Conservation (phyloP, 352 stramenopile species). For the Globisporangium spiculum region DNA sequence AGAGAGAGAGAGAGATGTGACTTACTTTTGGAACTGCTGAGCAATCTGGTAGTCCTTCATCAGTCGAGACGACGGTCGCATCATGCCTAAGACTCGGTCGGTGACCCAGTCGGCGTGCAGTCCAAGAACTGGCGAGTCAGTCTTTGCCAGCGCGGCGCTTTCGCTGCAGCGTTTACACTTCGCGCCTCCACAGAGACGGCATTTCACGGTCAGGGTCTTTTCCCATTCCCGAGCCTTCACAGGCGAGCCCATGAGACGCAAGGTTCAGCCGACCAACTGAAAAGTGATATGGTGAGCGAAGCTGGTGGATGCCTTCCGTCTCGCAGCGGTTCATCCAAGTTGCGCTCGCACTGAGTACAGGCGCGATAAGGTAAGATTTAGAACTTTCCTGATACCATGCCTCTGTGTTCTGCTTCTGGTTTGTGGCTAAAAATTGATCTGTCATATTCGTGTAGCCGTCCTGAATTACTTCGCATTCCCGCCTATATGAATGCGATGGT, state of each 20-base stretch:
- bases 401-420: slow-evolving; percentile 5
- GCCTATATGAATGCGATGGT: neutral
- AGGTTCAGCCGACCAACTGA: neutral
- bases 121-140: slow-evolving; percentile 64
- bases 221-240: slow-evolving; percentile 83
- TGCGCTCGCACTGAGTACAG: neutral
- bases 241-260: slow-evolving; percentile 48
- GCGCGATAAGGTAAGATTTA: neutral
- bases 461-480: neutral
- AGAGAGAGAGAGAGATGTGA: neutral
- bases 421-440: slow-evolving; percentile 2
- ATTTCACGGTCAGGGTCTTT: slow-evolving; percentile 80
- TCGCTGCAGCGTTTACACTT: slow-evolving; percentile 88
- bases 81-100: slow-evolving; percentile 87
- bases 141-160: slow-evolving; percentile 68
- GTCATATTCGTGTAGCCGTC: neutral
- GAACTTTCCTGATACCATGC: neutral
- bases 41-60: slow-evolving; percentile 82
- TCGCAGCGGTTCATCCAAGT: neutral
- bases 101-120: slow-evolving; percentile 89
- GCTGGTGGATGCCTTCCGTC: neutral
- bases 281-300: slow-evolving; percentile 5
- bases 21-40: slow-evolving; percentile 76
- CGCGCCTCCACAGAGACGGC: slow-evolving; percentile 79
- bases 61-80: slow-evolving; percentile 80